Base-by-base conservation (phyloP, 495 filamentous ascomycete species). In the Tetracladium setigerum region DNA sequence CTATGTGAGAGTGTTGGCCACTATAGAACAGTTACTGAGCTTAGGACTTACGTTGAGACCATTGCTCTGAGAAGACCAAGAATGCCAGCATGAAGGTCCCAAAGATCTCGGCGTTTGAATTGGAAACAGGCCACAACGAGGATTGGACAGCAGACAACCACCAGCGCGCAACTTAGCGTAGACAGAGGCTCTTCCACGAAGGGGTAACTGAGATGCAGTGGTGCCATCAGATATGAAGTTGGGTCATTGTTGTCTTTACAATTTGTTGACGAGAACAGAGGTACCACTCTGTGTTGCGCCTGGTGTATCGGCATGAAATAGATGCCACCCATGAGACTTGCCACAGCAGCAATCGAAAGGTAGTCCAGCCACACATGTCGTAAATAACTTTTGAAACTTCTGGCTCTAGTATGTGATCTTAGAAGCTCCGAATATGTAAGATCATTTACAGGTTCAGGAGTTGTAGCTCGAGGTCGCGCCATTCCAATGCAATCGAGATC, bases 51-150 rank as follows among this genome's bases (percentile, higher is more conserved):
- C 47, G 47, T 43, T 24, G 47, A 17, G 37, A 43, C 38, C 22
- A 49, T 13, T 30, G 31, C 47, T 43, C 43, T 49, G 17, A 43
- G 33, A 11, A 27, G 2, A 19, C 47, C 47, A 14, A 32, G 17
- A 11, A 17, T 18, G 10, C 38, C 32, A 42, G 38, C 38, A 38
- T 49, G 33, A 19, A 49, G 17, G 12, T 43, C 47, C 47, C 47
- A 49, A 17, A 43, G 13, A 31, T 33, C 43, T 13, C 30, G 24
- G 12, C 17, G 37, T 27, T 35, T 36, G 31, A 49, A 12, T 37
- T 50, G 48, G 15, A 50, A 45, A 1, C 39, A 6, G 3, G n/a
- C 34, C 15, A 50, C 39, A 9, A 50, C 34, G 16, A 50, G 32
- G 4, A 45, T 7, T 30, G 48, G 48, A 24, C 18, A 34, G 11